Base-by-base conservation (phyloP, 805 yeast genomes). In the Scheffersomyces stipitis region DNA sequence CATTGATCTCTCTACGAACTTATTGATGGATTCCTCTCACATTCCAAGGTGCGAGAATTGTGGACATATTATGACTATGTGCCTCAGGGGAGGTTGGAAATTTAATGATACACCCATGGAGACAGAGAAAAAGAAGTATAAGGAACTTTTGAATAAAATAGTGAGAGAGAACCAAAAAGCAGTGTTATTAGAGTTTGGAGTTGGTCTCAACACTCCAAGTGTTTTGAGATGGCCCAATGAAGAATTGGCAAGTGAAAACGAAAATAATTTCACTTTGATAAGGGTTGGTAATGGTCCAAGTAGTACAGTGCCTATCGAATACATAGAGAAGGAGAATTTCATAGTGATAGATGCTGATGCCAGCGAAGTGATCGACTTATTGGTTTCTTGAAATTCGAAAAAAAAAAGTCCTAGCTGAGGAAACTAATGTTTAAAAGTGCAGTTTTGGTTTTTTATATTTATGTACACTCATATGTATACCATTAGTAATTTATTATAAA, bases 171-270 rank as follows among this genome's bases (percentile, higher is more conserved):
- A 24, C 28, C 15, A 7, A 15, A 31, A 22, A 5, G 34, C 24
- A 10, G 28, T 31, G 34, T 15, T 31, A 10, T 31, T 31, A 26
- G 34, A 31, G 29, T 18, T 31, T 22, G 34, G 34, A 3, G 34
- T 31, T 15, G 34, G 34, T 4, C 24, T 31, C 14, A 31, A 31
- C 34, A 31, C 34, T 4, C 34, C 34, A 15, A 27, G 16, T 6
- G 34, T 31, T 14, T 31, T 31, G 29, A 23, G 34, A 15, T 31
- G 34, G 34, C 34, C 34, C 14, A 31, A 31, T 15, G 34, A 31
- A 17, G 34, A 22, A 3, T 5, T 31, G 20, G 34, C 24, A 7
- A 10, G 4, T 6, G 5, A 6, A 7, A 7, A 7, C 10, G 9
- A 7, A 7, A 31, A 15, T 13, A 31, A 31, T 24, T 23, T 31